Evolutionary conservation across 2,329 filamentous ascomycete species (phyloP), one percentile per base, ranked within the genome.

Genomic region (Aspergillus sp.): DNA sequence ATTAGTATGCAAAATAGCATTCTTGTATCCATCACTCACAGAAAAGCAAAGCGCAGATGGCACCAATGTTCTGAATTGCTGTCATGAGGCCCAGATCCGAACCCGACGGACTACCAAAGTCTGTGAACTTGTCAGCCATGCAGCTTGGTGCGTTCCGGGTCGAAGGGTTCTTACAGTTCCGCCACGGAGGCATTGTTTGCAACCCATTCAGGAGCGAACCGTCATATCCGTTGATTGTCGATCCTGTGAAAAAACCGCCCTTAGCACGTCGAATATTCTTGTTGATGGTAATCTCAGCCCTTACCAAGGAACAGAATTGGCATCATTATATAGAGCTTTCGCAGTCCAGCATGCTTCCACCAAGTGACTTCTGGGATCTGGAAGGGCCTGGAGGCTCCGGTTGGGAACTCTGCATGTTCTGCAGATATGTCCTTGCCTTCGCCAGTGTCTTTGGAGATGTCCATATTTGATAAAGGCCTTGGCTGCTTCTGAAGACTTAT

Each of bases 211-310:
- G 45, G 1, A 69, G 47, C 0, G 60, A 62, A 2, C 63, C 67
- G 57, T 69, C 66, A 48, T 68, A 68, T 9, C 64, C 66, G 28
- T 66, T 66, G 15, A 63, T 67, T 8, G 66, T 64, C 3, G 62
- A 61, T 0, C 62, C 48, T 58, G 22, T 4, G 25, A 46, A 34
- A 13, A 6, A 43, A 25, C 11, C 8, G 13, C 15, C 34, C 34
- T 54, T 11, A 54, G 51, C 11, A 30, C 6, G 38, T 7, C 13
- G 34, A 38, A 31, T 11, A 41, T 41, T 17, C 34, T 7, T 3
- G 17, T 19, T n/a, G 13, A 2, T 19, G 30, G 22, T 8, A 11
- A 5, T 8, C 51, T 54, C 15, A 8, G 46, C 31, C 65, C 56
- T 38, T 61, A 60, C 34, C 64, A 23, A 54, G 51, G 17, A 54